phyloP scores from a whole-genome alignment of 345 rosid genomes.

The Salix koriyanagi region DNA sequence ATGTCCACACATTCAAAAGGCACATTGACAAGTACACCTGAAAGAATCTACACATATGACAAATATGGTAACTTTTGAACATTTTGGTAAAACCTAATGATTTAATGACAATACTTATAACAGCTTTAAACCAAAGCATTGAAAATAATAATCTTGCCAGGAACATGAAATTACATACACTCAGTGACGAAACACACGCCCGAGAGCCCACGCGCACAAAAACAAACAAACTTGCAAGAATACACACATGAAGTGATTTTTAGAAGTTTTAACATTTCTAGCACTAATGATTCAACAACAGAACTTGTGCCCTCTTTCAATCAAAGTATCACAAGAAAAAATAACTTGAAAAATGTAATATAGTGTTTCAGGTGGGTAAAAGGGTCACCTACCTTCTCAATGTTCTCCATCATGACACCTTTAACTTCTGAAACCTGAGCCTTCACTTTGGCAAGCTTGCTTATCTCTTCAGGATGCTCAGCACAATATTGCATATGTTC shows the following conservation, averaged over 20 bases:
- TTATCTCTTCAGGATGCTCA: constrained; percentile 93
- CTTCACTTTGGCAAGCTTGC: constrained; percentile 90
- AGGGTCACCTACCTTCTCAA: constrained; percentile 59
- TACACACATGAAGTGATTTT: neutral
- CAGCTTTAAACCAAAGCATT: neutral
- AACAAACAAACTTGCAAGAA: neutral
- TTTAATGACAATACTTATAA: neutral
- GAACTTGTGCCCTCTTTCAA: neutral
- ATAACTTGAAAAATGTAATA: neutral
- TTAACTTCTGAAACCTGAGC: constrained; percentile 96
- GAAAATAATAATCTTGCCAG: neutral
- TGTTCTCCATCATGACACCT: constrained; percentile 98
- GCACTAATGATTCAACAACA: neutral
- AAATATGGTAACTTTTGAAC: neutral
- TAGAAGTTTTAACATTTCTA: neutral
- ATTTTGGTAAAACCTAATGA: neutral
- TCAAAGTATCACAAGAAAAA: neutral
- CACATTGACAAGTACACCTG: neutral
- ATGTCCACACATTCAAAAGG: neutral
- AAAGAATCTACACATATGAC: neutral
- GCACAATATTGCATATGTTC: constrained; percentile 89
- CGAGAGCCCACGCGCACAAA: neutral
- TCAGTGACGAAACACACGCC: neutral
- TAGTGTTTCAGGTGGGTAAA: neutral
- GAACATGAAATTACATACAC: neutral